Conservation (phyloP, 768 basidiomycete species). For the Royoungia palumana region DNA sequence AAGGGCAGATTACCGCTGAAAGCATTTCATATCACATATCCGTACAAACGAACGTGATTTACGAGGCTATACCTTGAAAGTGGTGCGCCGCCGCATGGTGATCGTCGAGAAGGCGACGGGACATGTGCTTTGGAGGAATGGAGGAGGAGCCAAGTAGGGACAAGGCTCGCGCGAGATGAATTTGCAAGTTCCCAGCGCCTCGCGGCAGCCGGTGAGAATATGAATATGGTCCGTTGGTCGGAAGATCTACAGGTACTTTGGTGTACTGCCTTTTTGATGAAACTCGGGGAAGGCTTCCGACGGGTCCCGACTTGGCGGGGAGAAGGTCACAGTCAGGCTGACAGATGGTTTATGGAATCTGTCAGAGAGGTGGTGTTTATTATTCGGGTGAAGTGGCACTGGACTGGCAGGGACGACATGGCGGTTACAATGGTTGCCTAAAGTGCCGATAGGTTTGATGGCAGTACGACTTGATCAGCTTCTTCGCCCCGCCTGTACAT, state of each 20-base stretch:
- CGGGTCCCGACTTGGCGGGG: not conserved
- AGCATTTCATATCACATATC: slow-evolving; percentile 2
- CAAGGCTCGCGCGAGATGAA: too few species aligned
- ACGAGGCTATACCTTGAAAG: slow-evolving; percentile 10
- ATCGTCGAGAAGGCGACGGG: slow-evolving; percentile 16
- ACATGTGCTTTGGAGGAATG: not conserved
- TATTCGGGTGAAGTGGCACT: slow-evolving; percentile 12
- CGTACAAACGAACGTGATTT: not conserved
- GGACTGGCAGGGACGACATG: slow-evolving; percentile 14
- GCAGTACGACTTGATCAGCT: slow-evolving; percentile 30
- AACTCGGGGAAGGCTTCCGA: slow-evolving; percentile 5
- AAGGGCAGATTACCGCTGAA: not conserved
- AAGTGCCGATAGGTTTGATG: slow-evolving; percentile 28
- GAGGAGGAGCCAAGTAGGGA: too few species aligned
- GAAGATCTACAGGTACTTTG: slow-evolving; percentile 17
- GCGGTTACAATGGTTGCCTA: slow-evolving; percentile 20
- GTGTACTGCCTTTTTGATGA: slow-evolving; percentile 18
- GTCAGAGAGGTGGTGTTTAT: not conserved
- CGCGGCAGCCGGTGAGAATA: not conserved
- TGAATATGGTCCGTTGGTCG: not conserved
- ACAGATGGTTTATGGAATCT: slow-evolving; percentile 1
- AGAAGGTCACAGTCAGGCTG: not conserved
- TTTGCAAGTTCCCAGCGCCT: not conserved
- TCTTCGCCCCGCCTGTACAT: slow-evolving; percentile 36
- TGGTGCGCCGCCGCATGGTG: slow-evolving; percentile 2